Evolutionary conservation across 768 basidiomycete species (phyloP).

Genomic region (Lentinula boryana): DNA sequence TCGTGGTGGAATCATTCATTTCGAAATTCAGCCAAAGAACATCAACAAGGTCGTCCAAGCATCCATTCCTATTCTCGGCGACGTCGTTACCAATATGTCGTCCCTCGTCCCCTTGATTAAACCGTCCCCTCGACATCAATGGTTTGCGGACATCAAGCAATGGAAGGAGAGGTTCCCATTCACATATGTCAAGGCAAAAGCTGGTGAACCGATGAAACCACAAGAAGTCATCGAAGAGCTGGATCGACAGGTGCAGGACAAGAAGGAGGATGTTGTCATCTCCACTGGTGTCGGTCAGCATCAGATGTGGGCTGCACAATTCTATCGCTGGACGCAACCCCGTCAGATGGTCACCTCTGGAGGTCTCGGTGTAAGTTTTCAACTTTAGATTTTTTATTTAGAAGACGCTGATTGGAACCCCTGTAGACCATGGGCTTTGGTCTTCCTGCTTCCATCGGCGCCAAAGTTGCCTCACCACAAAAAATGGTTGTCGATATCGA

Average conservation of each 20-base stretch:
- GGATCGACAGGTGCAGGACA: conserved; percentile 68
- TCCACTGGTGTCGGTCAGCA: conserved; percentile 98
- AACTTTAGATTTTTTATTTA: conserved; percentile 1
- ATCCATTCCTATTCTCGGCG: conserved; percentile 88
- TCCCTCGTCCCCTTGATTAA: conserved; percentile 78
- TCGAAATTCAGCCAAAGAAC: conserved; percentile 98
- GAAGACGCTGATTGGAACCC: background rate
- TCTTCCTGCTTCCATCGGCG: conserved; percentile 89
- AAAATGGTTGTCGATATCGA: conserved; percentile 96
- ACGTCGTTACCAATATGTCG: conserved; percentile 80
- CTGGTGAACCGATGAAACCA: conserved; percentile 79
- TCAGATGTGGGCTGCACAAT: conserved; percentile 99
- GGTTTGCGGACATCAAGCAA: conserved; percentile 75
- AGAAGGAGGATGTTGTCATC: conserved; percentile 83
- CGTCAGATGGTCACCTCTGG: conserved; percentile 89
- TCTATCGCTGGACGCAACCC: conserved; percentile 87
- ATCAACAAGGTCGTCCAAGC: conserved; percentile 98
- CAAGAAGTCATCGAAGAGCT: conserved; percentile 96
- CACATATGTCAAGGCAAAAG: conserved; percentile 63
- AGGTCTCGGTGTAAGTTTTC: conserved; percentile 76
- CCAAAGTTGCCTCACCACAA: conserved; percentile 91
- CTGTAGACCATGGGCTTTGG: conserved; percentile 96
- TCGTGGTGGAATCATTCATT: conserved; percentile 96
- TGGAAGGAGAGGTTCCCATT: conserved; percentile 94
- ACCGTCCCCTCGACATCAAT: conserved; percentile 56